Evolutionary conservation across 1,139 yeast genomes (phyloP), one percentile per base, ranked within the genome.

Genomic region (Taphrina flavorubra): DNA sequence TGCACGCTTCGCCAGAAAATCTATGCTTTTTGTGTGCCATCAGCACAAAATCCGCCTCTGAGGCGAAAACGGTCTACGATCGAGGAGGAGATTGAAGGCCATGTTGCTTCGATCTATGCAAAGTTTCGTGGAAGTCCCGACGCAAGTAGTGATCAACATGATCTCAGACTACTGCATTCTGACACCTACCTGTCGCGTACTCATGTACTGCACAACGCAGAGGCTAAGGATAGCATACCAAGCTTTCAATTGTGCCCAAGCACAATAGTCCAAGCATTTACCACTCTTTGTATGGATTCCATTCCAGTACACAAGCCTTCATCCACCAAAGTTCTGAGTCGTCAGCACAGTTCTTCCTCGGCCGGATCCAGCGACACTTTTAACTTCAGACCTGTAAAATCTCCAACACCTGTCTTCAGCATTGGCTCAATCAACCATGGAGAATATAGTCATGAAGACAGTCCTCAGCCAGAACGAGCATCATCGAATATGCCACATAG

Each of bases 1-100:
- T n/a, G n/a, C 13, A 37, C 46, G n/a, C 58, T 65, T 18, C 63
- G 47, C 6, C 63, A 65, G 34, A 20, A 44, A n/a, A 36, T 65
- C 20, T 37, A 34, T n/a, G 51, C 39, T 25, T 53, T 14, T 36
- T 62, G 66, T 46, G 57, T 58, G 11, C 62, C 62, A 11, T 6
- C 62, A 5, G 14, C 13, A 10, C 42, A 36, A 8, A 51, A 20
- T 11, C 13, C 11, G 13, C 7, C 25, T 18, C 6, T 18, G 18
- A 20, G 11, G 10, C 37, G 25, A 8, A 58, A 58, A 44, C 51
- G 62, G 3, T 44, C 62, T 2, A 37, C 46, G 16, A 31, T 34
- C 18, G 62, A 58, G 10, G 62, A 58, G 25, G 62, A 58, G 25
- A 58, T 58, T 6, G 62, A 58, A 16, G 25, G 13, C 11, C 53